A percentile compares a stretch with the other conserved stretches of the same genome.
Conservation (phyloP, 352 stramenopile species). For the Pythium guiyangense region DNA sequence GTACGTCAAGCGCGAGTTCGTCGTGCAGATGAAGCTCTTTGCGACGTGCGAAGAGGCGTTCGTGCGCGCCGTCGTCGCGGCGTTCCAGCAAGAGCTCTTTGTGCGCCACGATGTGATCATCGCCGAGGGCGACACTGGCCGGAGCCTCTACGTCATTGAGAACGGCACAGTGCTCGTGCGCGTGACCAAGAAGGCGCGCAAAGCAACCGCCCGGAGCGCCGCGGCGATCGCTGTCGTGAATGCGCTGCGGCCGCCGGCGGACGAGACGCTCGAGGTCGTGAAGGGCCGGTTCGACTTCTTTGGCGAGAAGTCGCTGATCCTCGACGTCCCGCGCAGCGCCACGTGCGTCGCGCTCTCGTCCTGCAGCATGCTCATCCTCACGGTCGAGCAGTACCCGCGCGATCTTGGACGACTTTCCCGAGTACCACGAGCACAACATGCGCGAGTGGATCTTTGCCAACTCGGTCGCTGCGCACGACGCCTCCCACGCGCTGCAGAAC, state of each 20-base stretch:
- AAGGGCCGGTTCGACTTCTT: slow-evolving; percentile 41
- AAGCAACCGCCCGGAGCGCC: background rate
- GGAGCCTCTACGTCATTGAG: slow-evolving; percentile 69
- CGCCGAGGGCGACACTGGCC: slow-evolving; percentile 44
- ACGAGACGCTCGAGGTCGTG: slow-evolving; percentile 26
- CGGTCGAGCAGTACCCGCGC: slow-evolving; percentile 36
- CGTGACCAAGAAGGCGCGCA: slow-evolving; percentile 12
- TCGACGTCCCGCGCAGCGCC: slow-evolving; percentile 34
- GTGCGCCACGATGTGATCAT: slow-evolving; percentile 78
- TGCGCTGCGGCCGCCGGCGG: background rate
- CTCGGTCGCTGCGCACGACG: background rate
- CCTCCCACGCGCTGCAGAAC: background rate
- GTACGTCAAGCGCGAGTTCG: slow-evolving; percentile 37
- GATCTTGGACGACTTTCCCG: slow-evolving; percentile 39
- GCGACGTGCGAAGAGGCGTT: slow-evolving; percentile 54
- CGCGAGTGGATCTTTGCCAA: slow-evolving; percentile 37
- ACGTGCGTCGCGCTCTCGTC: slow-evolving; percentile 37
- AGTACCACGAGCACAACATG: slow-evolving; percentile 43
- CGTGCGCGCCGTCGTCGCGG: slow-evolving; percentile 45
- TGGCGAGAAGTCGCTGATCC: slow-evolving; percentile 41
- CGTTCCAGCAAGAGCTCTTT: slow-evolving; percentile 71
- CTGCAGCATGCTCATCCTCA: slow-evolving; percentile 40
- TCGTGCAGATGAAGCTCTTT: slow-evolving; percentile 60
- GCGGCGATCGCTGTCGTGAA: background rate
- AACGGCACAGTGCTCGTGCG: slow-evolving; percentile 34